Evolutionary conservation across 164 flowering plant species (phyloP).

Genomic region (Aristolochia contorta): DNA sequence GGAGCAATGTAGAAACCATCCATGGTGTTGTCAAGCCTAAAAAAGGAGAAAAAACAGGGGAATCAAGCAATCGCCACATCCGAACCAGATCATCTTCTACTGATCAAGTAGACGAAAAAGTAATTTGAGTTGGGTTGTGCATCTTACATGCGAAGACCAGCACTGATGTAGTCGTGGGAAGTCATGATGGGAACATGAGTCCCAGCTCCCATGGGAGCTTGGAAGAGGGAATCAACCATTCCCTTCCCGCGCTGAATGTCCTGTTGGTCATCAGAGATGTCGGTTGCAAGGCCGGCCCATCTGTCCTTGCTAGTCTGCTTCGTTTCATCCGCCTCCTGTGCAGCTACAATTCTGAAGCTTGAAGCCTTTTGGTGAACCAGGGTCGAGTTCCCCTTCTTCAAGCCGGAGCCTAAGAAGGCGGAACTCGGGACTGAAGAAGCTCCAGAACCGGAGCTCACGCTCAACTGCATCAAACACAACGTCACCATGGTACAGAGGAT

Average conservation of each 20-base stretch:
- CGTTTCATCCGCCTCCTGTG: conserved; percentile 24
- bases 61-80: not conserved
- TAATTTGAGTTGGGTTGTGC: no score
- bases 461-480: conserved; percentile 31
- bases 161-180: conserved; percentile 44
- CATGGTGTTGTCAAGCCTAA: conserved; percentile 40
- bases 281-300: conserved; percentile 45
- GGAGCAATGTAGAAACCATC: conserved; percentile 53
- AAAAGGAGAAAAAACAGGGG: not conserved
- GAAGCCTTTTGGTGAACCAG: conserved; percentile 9
- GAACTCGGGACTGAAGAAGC: conserved; percentile 35
- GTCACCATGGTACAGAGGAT: conserved; percentile 1
- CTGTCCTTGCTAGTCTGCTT: conserved; percentile 38
- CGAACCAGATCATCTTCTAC: not conserved
- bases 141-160: conserved; percentile 44
- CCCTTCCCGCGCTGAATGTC: conserved; percentile 59
- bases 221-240: conserved; percentile 49
- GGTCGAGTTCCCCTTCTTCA: conserved; percentile 37
- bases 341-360: conserved; percentile 16
- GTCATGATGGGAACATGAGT: conserved; percentile 46
- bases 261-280: conserved; percentile 52
- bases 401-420: conserved; percentile 39
- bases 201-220: conserved; percentile 39
- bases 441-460: conserved; percentile 25
- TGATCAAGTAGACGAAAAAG: no score